Evolutionary conservation across 148 eudicot species (phyloP), one percentile per base, ranked within the genome.

Genomic region (Gaultheria prostrata): DNA sequence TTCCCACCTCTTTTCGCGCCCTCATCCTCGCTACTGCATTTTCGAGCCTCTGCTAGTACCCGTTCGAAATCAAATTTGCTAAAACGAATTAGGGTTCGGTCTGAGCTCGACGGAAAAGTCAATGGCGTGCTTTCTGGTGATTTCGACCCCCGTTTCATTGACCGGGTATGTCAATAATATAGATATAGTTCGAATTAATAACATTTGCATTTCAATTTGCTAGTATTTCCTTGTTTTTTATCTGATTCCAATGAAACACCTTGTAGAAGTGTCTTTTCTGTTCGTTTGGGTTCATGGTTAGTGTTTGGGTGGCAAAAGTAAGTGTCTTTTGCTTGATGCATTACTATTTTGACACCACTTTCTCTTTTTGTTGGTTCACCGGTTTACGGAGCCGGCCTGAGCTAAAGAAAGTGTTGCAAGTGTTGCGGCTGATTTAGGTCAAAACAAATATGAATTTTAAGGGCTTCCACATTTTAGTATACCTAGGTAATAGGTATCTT

Each of bases 71-170:
- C 86, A 1, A 84, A 80, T 75, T 80, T 72, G n/a, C 83, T 57
- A 35, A 77, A 84, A 82, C 81, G 73, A 74, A 56, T 53, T 73
- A 83, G 87, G 87, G 91, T 86, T 90, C 87, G 88, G 4, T 90
- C 93, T 35, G 91, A 95, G 83, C 84, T 92, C 57, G 92, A 93
- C 54, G 89, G 85, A 32, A 94, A 93, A 87, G 79, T 89, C n/a
- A 94, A 96, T 90, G 93, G 93, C 12, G 93, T 87, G 46, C 91
- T 94, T 39, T 91, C 94, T 35, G 87, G 89, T 45, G 98, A 96
- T 26, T 77, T 89, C 1, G 98, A 96, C 93, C 91, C 98, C 82
- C 93, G 92, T 82, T 89, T 89, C 79, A 71, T 89, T 61, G 98
- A 96, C 85, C 89, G 98, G 87, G 99, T 96, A 89, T 67, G 83